Conservation (phyloP, 2,329 filamentous ascomycete species). For the Monilinia laxa region DNA sequence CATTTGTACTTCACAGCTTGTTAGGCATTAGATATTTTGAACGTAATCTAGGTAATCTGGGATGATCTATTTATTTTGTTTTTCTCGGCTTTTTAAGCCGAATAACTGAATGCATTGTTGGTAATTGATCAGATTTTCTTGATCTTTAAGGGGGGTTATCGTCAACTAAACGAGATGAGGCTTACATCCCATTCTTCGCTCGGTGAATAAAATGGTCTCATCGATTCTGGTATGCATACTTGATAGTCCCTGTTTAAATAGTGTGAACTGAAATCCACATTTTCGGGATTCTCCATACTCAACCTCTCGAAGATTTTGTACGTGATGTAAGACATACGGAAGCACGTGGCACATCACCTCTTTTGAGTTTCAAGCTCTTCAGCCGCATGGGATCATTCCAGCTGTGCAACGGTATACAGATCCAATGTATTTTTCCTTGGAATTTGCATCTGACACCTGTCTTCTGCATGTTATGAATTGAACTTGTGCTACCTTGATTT, state of each 20-base stretch:
- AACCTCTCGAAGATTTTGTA: slow-evolving; percentile 13
- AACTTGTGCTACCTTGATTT: background rate
- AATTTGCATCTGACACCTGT: background rate
- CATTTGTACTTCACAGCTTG: too few species aligned
- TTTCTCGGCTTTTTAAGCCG: too few species aligned
- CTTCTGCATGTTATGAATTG: too few species aligned
- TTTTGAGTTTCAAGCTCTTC: background rate
- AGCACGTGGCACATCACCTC: slow-evolving; percentile 16
- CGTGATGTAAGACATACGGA: slow-evolving; percentile 21
- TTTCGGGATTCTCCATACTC: background rate
- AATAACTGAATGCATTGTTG: too few species aligned
- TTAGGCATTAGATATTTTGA: too few species aligned
- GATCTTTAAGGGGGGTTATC: too few species aligned
- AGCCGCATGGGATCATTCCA: background rate
- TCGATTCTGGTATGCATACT: background rate
- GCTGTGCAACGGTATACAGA: background rate
- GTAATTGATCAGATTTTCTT: too few species aligned
- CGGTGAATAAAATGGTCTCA: background rate
- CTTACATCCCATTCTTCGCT: too few species aligned
- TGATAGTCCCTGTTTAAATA: too few species aligned
- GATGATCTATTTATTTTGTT: too few species aligned
- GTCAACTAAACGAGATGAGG: too few species aligned
- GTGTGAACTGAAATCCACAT: slow-evolving; percentile 13
- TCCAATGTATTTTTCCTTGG: background rate
- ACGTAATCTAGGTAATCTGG: too few species aligned